Base-by-base conservation (phyloP, 78 protist genomes). In the Paratrimastix pyriformis region DNA sequence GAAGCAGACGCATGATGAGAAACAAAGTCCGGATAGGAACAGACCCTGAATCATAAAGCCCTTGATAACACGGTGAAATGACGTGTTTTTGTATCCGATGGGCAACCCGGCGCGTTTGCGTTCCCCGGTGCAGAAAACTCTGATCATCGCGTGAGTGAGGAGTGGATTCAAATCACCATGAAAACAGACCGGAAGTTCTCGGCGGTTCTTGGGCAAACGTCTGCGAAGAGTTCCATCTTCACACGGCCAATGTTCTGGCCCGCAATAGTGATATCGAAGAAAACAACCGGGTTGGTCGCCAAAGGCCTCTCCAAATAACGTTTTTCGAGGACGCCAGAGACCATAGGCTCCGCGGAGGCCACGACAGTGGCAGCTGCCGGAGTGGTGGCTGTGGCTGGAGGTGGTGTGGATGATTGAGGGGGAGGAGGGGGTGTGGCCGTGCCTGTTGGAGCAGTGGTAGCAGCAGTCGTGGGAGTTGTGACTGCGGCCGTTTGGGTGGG, bases 31-130 rank as follows among this genome's bases (percentile, higher is more conserved):
- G 54, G 35, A 58, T 4, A 62, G 30, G 32, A 65, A 18, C 38
- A 52, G 55, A 40, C 88, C 84, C 86, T 96, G 98, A 18, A 87
- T 1, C 97, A 94, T 93, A 80, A 94, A 96, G 6, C 80, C 87
- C 52, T 70, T 75, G 74, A 93, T 94, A 42, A 94, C 81, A 18
- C 98, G 65, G 85, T 96, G 99, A 76, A 96, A 93, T 26, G 48
- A 1, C 75, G 84, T 72, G 64, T 88, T 84, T 79, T 90, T 93
- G 87, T 80, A 96, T 37, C 93, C 92, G 1, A 88, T 30, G 0
- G 86, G 88, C 77, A 52, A 30, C 38, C 89, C 92, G 40, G 38
- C 21, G 24, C 18, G 3, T 0, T 44, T 77, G 5, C 40, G 66
- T 40, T 75, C 81, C 21, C 77, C 48, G 1, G 82, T 74, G 35